Conservation (phyloP, 2,329 filamentous ascomycete genomes). For the Apiospora aurea region DNA sequence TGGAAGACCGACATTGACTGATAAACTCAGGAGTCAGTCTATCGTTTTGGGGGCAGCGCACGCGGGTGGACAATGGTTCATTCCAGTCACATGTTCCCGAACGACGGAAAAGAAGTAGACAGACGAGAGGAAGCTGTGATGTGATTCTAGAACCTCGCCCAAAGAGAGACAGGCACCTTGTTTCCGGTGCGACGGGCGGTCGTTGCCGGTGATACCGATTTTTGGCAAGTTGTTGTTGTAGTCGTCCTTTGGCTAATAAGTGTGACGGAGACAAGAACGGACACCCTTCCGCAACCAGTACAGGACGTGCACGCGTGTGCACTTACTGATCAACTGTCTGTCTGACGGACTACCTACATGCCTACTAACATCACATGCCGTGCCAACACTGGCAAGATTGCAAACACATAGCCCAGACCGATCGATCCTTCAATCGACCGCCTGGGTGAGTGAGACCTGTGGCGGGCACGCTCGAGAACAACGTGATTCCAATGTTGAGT, state of each 20-base stretch:
- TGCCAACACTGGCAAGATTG: neutral
- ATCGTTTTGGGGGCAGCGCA: neutral
- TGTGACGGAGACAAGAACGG: neutral
- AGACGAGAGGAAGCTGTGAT: neutral
- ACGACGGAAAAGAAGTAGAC: neutral
- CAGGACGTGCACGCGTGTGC: neutral
- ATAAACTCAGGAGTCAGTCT: too few relatives aligned
- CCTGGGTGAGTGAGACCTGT: constrained; percentile 10
- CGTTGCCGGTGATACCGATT: neutral
- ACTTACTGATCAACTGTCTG: neutral
- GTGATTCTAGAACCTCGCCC: neutral
- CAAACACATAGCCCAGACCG: neutral
- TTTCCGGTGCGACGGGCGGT: neutral
- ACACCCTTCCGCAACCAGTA: neutral
- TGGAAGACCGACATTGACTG: neutral
- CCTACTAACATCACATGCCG: neutral
- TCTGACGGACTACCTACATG: neutral
- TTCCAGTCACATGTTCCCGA: neutral
- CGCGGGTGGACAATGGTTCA: neutral
- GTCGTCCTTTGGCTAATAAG: neutral
- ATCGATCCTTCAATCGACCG: neutral
- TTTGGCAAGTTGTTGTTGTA: neutral
- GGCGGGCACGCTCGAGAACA: neutral
- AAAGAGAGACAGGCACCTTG: neutral
- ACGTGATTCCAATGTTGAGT: too few relatives aligned